phyloP scores from a whole-genome alignment of 192 early-diverging fungal genomes.

The Coemansia sp. region DNA sequence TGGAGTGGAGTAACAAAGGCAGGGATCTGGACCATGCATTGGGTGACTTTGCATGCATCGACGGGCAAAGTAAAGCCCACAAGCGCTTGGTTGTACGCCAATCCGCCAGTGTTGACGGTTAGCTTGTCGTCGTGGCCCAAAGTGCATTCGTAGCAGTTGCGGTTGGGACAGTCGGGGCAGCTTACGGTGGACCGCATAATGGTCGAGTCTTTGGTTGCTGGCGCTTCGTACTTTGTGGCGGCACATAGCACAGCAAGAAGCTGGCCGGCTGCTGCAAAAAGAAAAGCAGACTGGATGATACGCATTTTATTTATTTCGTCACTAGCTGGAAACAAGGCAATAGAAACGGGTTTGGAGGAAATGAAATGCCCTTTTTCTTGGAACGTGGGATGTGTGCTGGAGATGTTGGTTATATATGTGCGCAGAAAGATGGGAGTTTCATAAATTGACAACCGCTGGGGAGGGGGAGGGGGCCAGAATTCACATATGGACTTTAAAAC shows the following conservation, averaged over 20 bases:
- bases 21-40: conserved; percentile 45
- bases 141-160: conserved; percentile 55
- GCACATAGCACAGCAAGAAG: conserved; percentile 1
- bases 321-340: not conserved
- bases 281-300: not conserved
- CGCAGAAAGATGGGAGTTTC: no score
- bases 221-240: conserved; percentile 5
- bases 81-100: conserved; percentile 29
- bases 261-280: not conserved
- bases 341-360: not conserved
- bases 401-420: not conserved
- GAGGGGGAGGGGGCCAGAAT: no score
- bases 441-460: no score
- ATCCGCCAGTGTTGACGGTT: conserved; percentile 35
- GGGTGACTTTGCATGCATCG: conserved; percentile 16
- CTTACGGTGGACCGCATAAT: conserved; percentile 46
- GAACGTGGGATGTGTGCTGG: not conserved
- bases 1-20: conserved; percentile 30
- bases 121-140: conserved; percentile 37
- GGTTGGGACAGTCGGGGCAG: conserved; percentile 46
- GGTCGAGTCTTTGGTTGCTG: conserved; percentile 54
- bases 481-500: not conserved
- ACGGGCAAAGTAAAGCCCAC: conserved; percentile 45
- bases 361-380: not conserved
- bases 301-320: not conserved